These are phyloP conservation scores for Diplodia intermedia DNA, from an alignment of 2,329 filamentous ascomycete species.

Conservation along the genomic window DNA sequence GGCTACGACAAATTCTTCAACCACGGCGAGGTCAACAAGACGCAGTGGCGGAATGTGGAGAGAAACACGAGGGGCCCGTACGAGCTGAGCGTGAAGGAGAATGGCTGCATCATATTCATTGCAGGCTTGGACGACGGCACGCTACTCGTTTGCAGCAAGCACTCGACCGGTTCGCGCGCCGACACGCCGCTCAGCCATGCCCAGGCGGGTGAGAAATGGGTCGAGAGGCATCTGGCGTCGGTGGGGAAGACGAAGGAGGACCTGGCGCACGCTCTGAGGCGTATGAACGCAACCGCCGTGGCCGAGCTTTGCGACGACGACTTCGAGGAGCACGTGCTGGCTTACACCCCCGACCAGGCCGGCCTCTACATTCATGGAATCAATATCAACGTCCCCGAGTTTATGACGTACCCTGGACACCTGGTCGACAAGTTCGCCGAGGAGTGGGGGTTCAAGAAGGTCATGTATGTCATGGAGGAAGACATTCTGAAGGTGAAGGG, in stretches of 20 bases:
- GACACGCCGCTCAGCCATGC: constrained; percentile 82
- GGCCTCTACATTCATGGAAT: constrained; percentile 95
- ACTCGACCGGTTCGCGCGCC: constrained; percentile 83
- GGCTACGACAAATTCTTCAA: constrained; percentile 99
- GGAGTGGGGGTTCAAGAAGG: constrained; percentile 92
- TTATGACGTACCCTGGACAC: constrained; percentile 81
- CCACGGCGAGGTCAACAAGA: constrained; percentile 78
- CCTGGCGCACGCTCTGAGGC: constrained; percentile 75
- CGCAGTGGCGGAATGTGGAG: constrained; percentile 82
- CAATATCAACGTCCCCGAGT: constrained; percentile 92
- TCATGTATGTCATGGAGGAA: constrained; percentile 78
- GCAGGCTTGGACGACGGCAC: constrained; percentile 88
- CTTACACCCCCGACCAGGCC: constrained; percentile 80
- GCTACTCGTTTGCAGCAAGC: constrained; percentile 96
- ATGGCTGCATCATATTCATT: constrained; percentile 99
- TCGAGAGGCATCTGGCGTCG: constrained; percentile 77
- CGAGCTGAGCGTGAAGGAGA: constrained; percentile 96
- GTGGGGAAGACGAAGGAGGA: constrained; percentile 81
- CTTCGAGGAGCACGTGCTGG: constrained; percentile 96
- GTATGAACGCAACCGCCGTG: constrained; percentile 90
- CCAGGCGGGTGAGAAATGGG: constrained; percentile 78
- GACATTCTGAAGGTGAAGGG: constrained; percentile 74
- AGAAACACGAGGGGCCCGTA: constrained; percentile 82
- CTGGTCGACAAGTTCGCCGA: constrained; percentile 91
- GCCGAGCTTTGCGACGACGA: constrained; percentile 94